A percentile compares a stretch with the other conserved stretches of the same genome.
phyloP scores from a whole-genome alignment of 805 yeast species.

The Peterozyma xylosa region DNA sequence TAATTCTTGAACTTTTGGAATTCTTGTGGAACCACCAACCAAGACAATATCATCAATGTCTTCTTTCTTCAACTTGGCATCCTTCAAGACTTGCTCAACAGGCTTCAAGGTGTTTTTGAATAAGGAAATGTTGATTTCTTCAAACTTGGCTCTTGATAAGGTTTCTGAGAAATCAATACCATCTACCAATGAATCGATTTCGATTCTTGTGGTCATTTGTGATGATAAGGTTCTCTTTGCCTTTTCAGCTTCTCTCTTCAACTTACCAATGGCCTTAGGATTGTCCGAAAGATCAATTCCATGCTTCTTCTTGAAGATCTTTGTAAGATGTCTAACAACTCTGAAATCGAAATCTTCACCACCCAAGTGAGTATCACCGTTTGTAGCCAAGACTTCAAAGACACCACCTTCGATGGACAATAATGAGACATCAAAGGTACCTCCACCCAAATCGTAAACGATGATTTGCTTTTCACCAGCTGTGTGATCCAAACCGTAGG shows the following conservation, averaged over 20 bases:
- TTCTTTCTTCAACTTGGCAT: conserved; percentile 79
- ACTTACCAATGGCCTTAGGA: conserved; percentile 82
- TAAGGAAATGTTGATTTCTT: conserved; percentile 87
- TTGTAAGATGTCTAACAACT: conserved; percentile 80
- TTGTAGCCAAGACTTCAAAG: conserved; percentile 87
- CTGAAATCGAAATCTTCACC: conserved; percentile 95
- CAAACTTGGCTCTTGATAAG: conserved; percentile 95
- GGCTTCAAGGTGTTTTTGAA: conserved; percentile 95
- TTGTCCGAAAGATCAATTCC: conserved; percentile 75
- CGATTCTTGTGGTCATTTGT: conserved; percentile 92
- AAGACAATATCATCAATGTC: conserved; percentile 92
- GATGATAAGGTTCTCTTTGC: conserved; percentile 95
- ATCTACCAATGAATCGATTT: conserved; percentile 89
- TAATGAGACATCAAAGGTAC: conserved; percentile 90
- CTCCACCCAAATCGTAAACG: conserved; percentile 95
- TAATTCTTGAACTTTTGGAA: conserved; percentile 95
- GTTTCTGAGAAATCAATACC: conserved; percentile 96
- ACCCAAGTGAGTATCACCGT: conserved; percentile 96
- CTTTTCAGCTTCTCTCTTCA: conserved; percentile 96
- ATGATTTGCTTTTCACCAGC: conserved; percentile 83
- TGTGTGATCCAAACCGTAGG: conserved; percentile 84
- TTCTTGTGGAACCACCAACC: conserved; percentile 99
- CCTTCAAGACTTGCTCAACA: conserved; percentile 92
- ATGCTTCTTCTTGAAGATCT: conserved; percentile 88
- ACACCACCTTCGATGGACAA: conserved; percentile 87